Conservation (phyloP, 306 rosid genomes). For the Prinsepia uniflora region DNA sequence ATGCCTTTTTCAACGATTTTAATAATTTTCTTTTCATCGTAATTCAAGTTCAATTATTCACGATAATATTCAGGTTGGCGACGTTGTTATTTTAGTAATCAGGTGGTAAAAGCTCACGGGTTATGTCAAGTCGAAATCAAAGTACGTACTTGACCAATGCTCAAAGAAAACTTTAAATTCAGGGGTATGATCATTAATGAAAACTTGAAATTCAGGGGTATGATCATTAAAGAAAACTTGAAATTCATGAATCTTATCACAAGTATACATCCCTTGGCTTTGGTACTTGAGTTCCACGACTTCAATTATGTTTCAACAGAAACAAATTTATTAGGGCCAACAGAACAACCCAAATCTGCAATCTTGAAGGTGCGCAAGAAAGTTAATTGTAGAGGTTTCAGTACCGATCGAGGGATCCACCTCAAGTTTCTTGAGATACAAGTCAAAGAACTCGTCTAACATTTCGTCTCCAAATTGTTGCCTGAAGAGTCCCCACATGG, state of each 20-base stretch:
- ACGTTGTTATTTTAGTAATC: no score
- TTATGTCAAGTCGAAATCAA: no score
- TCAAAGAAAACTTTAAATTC: no score
- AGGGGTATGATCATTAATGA: no score
- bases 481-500: background rate
- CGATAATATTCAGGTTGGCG: no score
- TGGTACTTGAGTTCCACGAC: constrained; percentile 18
- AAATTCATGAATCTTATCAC: constrained; percentile 10
- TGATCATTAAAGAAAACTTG: constrained; percentile 40
- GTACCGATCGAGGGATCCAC: background rate
- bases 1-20: no score
- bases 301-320: constrained; percentile 27
- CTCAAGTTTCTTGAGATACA: background rate
- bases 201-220: no score
- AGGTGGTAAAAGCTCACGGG: no score
- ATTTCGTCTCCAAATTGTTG: constrained; percentile 16
- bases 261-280: background rate
- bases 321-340: background rate
- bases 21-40: no score
- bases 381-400: background rate
- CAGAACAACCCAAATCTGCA: constrained; percentile 38
- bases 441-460: constrained; percentile 17
- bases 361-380: constrained; percentile 20
- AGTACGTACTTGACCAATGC: no score
- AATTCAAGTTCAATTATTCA: no score